Conservation (phyloP, 257 asterid genomes). For the Fraxinus anomala region DNA sequence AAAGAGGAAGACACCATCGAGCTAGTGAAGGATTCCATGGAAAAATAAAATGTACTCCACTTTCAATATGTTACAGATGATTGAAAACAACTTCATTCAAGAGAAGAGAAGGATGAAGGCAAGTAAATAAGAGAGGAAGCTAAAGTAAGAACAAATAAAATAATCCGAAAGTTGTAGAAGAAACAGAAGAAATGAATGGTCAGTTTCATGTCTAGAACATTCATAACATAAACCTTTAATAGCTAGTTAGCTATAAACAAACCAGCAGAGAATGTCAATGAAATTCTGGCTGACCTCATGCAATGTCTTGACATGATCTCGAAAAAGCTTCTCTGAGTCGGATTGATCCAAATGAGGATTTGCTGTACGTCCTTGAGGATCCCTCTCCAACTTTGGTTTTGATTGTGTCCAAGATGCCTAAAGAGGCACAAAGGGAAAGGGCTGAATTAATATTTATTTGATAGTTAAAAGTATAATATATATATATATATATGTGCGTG, state of each 20-base stretch:
- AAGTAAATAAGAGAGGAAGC: background rate
- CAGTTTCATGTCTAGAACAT: background rate
- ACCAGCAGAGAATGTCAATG: constrained; percentile 15
- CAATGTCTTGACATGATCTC: constrained; percentile 83
- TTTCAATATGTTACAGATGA: background rate
- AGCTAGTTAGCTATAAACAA: constrained; percentile 4
- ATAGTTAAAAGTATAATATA: background rate
- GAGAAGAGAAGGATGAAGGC: no score
- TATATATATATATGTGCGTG: no score
- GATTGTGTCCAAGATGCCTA: constrained; percentile 97
- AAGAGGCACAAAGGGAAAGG: constrained; percentile 24
- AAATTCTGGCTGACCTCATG: constrained; percentile 60
- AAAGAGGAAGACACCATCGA: background rate
- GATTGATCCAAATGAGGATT: constrained; percentile 84
- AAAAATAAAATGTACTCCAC: background rate
- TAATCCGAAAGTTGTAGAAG: no score
- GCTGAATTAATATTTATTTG: background rate
- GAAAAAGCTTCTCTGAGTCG: constrained; percentile 86
- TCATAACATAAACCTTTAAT: background rate
- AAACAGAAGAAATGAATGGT: background rate
- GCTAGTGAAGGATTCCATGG: background rate
- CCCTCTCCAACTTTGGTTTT: constrained; percentile 89
- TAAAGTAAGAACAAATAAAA: background rate
- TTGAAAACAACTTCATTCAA: no score
- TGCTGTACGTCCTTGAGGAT: constrained; percentile 92